Conservation (phyloP, 2,329 filamentous ascomycete genomes). For the Sclerotinia subarctica region DNA sequence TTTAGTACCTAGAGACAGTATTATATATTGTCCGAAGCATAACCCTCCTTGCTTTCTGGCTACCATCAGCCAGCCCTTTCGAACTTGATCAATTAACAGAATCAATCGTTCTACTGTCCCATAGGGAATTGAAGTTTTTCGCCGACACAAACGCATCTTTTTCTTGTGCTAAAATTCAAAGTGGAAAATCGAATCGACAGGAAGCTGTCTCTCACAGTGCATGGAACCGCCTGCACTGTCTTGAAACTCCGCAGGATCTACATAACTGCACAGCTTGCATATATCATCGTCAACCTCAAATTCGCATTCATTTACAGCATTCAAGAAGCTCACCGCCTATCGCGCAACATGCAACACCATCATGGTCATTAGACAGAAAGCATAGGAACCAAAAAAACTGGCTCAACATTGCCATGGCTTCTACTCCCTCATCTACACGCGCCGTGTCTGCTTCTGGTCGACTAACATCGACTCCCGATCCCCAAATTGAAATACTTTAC, state of each 20-base stretch:
- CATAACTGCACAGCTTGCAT: not conserved
- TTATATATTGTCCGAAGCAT: not conserved
- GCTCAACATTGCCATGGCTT: constrained; percentile 27
- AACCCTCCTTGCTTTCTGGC: not conserved
- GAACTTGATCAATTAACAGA: not conserved
- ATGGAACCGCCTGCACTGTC: not conserved
- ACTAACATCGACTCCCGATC: constrained; percentile 29
- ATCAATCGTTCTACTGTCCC: constrained; percentile 3
- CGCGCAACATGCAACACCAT: constrained; percentile 3
- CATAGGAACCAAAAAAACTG: not conserved
- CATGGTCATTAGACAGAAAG: constrained; percentile 19
- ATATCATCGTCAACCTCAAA: not conserved
- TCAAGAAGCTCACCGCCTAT: not conserved
- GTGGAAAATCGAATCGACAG: not conserved
- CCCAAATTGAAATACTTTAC: constrained; percentile 37
- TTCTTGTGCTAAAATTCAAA: not conserved
- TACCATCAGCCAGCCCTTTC: not conserved
- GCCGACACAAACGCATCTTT: not conserved
- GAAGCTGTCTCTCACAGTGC: not conserved
- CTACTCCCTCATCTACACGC: constrained; percentile 26
- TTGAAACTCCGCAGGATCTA: not conserved
- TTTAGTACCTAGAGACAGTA: not conserved
- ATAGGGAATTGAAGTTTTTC: not conserved
- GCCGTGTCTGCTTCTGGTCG: constrained; percentile 25
- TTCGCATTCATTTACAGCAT: not conserved